These are phyloP conservation scores for Adansonia gregorii DNA, from an alignment of 441 rosid genomes.

Conservation along the genomic window DNA sequence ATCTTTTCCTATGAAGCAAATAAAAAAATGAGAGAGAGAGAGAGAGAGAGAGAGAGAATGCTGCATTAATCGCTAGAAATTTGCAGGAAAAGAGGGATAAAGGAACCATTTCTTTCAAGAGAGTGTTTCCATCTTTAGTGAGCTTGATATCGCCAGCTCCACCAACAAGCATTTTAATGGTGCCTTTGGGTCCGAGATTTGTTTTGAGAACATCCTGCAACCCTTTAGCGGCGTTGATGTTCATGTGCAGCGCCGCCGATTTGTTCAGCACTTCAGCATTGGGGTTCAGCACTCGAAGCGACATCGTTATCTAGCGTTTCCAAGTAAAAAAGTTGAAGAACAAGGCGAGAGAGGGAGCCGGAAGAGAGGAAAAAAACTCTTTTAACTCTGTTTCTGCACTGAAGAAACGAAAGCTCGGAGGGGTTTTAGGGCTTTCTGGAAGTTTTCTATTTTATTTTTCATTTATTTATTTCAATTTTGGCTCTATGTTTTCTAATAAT, in stretches of 20 bases:
- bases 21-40: too few species aligned
- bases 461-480: too few species aligned
- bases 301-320: constrained; percentile 52
- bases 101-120: constrained; percentile 87
- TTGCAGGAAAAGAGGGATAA: background rate
- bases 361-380: background rate
- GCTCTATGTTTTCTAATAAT: too few species aligned
- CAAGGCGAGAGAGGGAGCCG: background rate
- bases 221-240: constrained; percentile 96
- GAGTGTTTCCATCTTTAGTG: constrained; percentile 94
- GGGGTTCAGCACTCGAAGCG: constrained; percentile 87
- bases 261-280: constrained; percentile 98
- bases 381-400: background rate
- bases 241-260: constrained; percentile 98
- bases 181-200: constrained; percentile 97
- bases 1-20: background rate
- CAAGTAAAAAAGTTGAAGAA: background rate
- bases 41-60: too few species aligned
- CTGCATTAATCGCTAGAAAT: background rate
- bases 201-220: constrained; percentile 82
- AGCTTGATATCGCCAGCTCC: constrained; percentile 97
- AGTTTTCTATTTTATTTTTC: background rate
- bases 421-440: constrained; percentile 15
- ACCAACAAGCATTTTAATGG: constrained; percentile 98
- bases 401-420: background rate